Percentiles rank a stretch among this genome's conserved stretches.
Evolutionary conservation across 352 stramenopile genomes (phyloP).

Genomic region (Phytophthora rubi): DNA sequence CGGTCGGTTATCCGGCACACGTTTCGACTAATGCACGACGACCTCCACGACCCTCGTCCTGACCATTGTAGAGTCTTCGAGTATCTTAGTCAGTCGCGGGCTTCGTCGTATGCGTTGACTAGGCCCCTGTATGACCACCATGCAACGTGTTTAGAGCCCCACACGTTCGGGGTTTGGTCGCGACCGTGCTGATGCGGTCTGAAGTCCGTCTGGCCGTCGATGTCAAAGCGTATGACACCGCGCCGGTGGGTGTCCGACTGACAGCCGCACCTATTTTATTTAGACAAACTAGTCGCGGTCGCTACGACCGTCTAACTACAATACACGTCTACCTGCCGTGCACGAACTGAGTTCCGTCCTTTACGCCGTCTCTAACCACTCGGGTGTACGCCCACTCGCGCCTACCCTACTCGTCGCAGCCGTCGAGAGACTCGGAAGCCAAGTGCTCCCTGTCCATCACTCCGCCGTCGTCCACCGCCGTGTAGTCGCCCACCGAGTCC

Average conservation of each 20-base stretch:
- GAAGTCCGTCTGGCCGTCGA: neutral
- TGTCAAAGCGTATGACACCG: neutral
- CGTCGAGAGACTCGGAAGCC: neutral
- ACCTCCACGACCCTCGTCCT: no score
- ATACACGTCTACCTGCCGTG: neutral
- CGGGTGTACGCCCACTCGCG: no score
- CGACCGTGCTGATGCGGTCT: conserved; percentile 4
- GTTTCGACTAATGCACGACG: no score
- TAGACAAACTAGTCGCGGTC: neutral
- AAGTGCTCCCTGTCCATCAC: neutral
- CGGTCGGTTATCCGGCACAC: no score
- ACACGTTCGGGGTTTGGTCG: conserved; percentile 1
- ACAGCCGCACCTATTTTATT: neutral
- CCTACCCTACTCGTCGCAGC: no score
- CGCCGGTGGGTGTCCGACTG: neutral
- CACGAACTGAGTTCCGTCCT: neutral
- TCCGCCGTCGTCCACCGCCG: neutral
- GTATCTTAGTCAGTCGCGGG: no score
- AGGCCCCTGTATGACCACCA: no score
- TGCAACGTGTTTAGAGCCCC: neutral
- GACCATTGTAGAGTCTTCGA: no score
- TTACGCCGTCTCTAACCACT: neutral
- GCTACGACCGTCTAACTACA: neutral
- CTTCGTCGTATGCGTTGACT: no score
- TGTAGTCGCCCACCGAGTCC: neutral